Percentiles rank a stretch among this genome's conserved stretches.
These are phyloP conservation scores for Paecilomyces niveus DNA, from an alignment of 2,329 filamentous ascomycete species.

Conservation along the genomic window DNA sequence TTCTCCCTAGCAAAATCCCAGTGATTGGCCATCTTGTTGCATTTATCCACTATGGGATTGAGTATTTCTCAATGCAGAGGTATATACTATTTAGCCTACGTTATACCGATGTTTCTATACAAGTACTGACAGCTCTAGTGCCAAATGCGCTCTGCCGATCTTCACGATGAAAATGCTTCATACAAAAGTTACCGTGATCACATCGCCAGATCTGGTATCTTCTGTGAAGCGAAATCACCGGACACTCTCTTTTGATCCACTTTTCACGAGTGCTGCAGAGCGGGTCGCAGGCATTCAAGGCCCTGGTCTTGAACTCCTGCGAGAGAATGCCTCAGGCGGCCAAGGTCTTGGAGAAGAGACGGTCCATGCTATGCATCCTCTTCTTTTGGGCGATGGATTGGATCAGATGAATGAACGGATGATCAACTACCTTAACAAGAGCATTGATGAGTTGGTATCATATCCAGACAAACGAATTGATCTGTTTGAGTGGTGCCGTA, in stretches of 20 bases:
- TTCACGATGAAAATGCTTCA: conserved; percentile 18
- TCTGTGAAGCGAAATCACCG: conserved; percentile 16
- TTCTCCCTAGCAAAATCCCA: neutral
- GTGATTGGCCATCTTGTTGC: conserved; percentile 1
- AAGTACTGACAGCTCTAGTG: neutral
- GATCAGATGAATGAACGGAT: conserved; percentile 21
- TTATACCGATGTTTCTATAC: neutral
- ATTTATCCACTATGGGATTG: conserved; percentile 8
- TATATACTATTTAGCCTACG: neutral
- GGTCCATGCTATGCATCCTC: conserved; percentile 17
- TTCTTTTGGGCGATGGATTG: conserved; percentile 14
- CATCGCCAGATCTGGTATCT: conserved; percentile 15
- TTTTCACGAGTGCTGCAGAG: conserved; percentile 11
- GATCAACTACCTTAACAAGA: conserved; percentile 7
- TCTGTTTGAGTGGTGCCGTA: conserved; percentile 18
- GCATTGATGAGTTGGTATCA: conserved; percentile 12
- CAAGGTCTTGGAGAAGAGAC: conserved; percentile 9
- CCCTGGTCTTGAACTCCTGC: conserved; percentile 11
- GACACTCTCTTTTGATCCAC: conserved; percentile 16
- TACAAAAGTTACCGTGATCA: conserved; percentile 19
- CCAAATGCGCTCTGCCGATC: conserved; percentile 6
- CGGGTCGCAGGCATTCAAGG: conserved; percentile 13
- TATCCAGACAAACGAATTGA: conserved; percentile 9
- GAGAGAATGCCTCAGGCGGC: conserved; percentile 13
- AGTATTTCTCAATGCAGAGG: neutral